Percentiles rank a stretch among this genome's conserved stretches.
phyloP scores from a whole-genome alignment of 805 yeast genomes.

The Phaffomyces opuntiae region DNA sequence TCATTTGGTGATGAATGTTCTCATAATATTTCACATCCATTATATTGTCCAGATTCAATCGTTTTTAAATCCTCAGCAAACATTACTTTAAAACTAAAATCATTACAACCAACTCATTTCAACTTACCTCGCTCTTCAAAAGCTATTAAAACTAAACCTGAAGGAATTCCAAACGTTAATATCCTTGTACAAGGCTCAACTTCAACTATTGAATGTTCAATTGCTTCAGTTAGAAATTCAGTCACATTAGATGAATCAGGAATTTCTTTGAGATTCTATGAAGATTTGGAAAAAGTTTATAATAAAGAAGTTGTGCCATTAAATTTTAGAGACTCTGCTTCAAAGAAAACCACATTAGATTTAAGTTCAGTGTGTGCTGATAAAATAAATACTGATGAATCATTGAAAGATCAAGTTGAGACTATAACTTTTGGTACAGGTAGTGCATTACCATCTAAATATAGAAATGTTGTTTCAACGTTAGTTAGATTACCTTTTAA shows the following conservation, averaged over 20 bases:
- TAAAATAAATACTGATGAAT: slow-evolving; percentile 3
- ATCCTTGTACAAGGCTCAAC: slow-evolving; percentile 18
- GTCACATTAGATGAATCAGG: slow-evolving; percentile 7
- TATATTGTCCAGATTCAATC: slow-evolving; percentile 53
- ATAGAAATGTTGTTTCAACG: slow-evolving; percentile 80
- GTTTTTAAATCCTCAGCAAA: slow-evolving; percentile 50
- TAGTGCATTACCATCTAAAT: slow-evolving; percentile 78
- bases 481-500: slow-evolving; percentile 61
- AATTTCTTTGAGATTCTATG: slow-evolving; percentile 6
- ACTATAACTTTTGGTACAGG: slow-evolving; percentile 86
- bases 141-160: slow-evolving; percentile 24
- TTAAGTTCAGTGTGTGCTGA: slow-evolving; percentile 16
- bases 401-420: slow-evolving; percentile 50
- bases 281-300: slow-evolving; percentile 23
- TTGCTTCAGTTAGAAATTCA: slow-evolving; percentile 11
- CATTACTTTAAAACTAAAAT: slow-evolving; percentile 49
- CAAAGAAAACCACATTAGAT: slow-evolving; percentile 8
- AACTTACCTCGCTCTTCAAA: slow-evolving; percentile 30
- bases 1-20: slow-evolving; percentile 43
- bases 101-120: slow-evolving; percentile 36
- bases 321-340: slow-evolving; percentile 3
- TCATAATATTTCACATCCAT: slow-evolving; percentile 72
- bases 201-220: slow-evolving; percentile 14
- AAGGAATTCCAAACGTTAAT: slow-evolving; percentile 14
- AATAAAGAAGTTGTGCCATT: slow-evolving; percentile 23